Percentiles rank a stretch among this genome's conserved stretches.
Conservation (phyloP, 768 basidiomycete genomes). For the Serendipita sp. region DNA sequence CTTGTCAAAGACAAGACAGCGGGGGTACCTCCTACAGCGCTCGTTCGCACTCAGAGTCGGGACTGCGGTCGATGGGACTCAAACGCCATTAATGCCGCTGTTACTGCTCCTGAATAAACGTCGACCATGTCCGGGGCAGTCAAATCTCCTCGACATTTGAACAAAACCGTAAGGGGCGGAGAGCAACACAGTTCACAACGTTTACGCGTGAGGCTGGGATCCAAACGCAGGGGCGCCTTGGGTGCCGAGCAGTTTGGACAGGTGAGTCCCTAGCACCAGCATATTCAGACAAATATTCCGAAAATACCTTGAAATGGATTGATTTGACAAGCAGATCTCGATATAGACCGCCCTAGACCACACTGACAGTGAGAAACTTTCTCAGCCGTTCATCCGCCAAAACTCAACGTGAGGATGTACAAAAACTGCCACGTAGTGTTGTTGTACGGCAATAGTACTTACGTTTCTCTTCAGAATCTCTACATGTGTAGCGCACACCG, state of each 20-base stretch:
- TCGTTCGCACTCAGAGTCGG: not conserved
- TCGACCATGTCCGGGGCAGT: not conserved
- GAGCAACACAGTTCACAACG: not conserved
- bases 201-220: not conserved
- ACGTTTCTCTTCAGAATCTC: no score
- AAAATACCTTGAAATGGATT: no score
- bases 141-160: not conserved
- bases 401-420: no score
- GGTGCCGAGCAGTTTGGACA: not conserved
- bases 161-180: not conserved
- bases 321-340: no score
- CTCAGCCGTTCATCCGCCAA: no score
- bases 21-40: not conserved
- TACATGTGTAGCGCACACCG: no score
- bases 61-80: no score
- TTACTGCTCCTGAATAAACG: not conserved
- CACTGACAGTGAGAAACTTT: no score
- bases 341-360: no score
- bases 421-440: no score
- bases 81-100: no score
- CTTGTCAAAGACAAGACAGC: conserved; percentile 13
- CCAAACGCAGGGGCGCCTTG: not conserved
- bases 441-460: no score
- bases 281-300: not conserved
- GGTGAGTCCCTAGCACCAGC: not conserved